Conservation (phyloP, 2,329 filamentous ascomycete species). For the Bretziella fagacearum region DNA sequence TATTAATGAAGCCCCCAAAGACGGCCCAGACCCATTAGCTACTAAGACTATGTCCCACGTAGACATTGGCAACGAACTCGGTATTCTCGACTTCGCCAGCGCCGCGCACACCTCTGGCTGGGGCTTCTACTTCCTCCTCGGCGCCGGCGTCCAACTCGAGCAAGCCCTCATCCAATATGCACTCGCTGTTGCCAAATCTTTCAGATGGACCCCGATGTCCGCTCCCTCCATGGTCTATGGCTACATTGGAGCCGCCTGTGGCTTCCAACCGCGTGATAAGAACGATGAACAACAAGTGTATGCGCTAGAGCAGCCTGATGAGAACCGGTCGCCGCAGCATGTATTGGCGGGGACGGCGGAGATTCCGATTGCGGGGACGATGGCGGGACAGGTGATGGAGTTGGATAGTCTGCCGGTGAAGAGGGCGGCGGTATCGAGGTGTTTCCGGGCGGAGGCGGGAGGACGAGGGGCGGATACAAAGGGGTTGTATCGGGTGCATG, state of each 20-base stretch:
- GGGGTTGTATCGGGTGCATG: conserved; percentile 89
- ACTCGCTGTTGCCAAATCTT: conserved; percentile 50
- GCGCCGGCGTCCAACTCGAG: conserved; percentile 83
- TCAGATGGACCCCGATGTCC: conserved; percentile 64
- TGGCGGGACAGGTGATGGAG: conserved; percentile 54
- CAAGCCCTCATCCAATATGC: conserved; percentile 85
- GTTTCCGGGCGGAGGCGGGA: conserved; percentile 89
- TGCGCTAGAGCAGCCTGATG: conserved; percentile 29
- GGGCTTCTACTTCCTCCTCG: conserved; percentile 96
- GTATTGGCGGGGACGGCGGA: conserved; percentile 80
- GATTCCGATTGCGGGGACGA: conserved; percentile 84
- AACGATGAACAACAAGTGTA: conserved; percentile 90
- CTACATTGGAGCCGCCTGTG: conserved; percentile 78
- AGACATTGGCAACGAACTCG: conserved; percentile 70
- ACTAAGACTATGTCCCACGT: conserved; percentile 45
- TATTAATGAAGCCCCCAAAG: conserved; percentile 49
- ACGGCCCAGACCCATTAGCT: conserved; percentile 17
- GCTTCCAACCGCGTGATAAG: conserved; percentile 83
- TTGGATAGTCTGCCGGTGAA: conserved; percentile 54
- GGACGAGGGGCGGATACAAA: conserved; percentile 81
- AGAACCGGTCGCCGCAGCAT: conserved; percentile 45
- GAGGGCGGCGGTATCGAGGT: conserved; percentile 70
- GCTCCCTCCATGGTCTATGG: conserved; percentile 85
- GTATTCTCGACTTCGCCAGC: conserved; percentile 73
- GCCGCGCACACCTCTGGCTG: conserved; percentile 75